Evolutionary conservation across 768 basidiomycete genomes (phyloP), one percentile per base, ranked within the genome.

Genomic region (Boletus subcaerulescens): DNA sequence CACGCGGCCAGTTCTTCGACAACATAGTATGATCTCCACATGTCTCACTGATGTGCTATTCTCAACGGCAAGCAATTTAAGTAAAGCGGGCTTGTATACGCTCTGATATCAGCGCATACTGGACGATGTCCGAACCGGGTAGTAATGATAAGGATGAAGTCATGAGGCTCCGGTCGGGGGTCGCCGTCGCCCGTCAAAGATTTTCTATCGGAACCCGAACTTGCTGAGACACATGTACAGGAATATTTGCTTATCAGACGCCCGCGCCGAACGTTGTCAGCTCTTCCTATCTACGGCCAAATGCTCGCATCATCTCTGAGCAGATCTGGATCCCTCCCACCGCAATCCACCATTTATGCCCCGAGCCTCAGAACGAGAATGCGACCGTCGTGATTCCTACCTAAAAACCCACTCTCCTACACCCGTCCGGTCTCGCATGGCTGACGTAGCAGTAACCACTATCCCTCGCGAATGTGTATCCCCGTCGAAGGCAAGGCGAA

Each of bases 121-220:
- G 47, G 38, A n/a, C n/a, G n/a, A n/a, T 8, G 8, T 33, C 33
- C 22, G 24, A 12, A n/a, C 26, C 46, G 6, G 15, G 4, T 26
- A 9, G 29, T 29, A 62, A n/a, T n/a, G 67, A 68, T 67, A 67
- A 62, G 60, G 26, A 53, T 40, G n/a, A n/a, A n/a, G 6, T 50
- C 36, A 45, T 3, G 45, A 26, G 24, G 20, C 49, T 64, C 60
- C 59, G 59, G 62, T 14, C 26, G 41, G 26, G 8, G n/a, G 32
- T 29, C 14, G 33, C 33, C 33, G 33, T 42, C 13, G 11, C 10
- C 22, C 18, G 14, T n/a, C 35, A 49, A 22, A 22, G 5, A n/a
- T 32, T 35, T 40, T 58, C 51, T 35, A 35, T 41, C 55, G 40
- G 43, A 52, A 20, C 44, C 17, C 12, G 43, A 47, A 48, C 43